Conservation (phyloP, 108 stramenopile species). For the Hondaea fermentalgiana region DNA sequence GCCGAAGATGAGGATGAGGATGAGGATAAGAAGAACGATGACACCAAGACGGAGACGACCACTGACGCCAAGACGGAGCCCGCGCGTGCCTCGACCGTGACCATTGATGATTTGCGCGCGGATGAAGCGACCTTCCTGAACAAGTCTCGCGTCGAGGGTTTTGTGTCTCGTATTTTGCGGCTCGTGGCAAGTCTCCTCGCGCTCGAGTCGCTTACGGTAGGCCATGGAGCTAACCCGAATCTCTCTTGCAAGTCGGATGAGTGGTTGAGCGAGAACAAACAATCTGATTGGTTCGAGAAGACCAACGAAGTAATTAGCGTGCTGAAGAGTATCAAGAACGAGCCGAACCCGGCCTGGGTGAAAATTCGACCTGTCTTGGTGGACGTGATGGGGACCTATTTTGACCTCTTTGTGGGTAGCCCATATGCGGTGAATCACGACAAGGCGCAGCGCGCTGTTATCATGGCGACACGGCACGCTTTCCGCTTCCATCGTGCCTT, state of each 20-base stretch:
- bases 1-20: neutral
- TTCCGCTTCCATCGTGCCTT: neutral
- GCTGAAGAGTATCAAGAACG: neutral
- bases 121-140: neutral
- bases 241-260: neutral
- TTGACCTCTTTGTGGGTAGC: neutral
- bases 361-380: neutral
- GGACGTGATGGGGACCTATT: neutral
- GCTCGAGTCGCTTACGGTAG: neutral
- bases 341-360: neutral
- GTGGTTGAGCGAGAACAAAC: neutral
- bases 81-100: neutral
- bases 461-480: neutral
- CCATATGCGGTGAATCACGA: neutral
- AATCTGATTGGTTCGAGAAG: neutral
- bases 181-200: neutral
- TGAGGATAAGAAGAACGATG: neutral
- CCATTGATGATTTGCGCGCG: neutral
- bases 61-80: neutral
- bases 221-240: neutral
- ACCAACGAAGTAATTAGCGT: neutral
- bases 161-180: neutral
- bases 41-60: neutral
- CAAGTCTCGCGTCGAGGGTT: neutral
- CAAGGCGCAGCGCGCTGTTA: constrained; percentile 1